Evolutionary conservation across 83 land plant genomes (phyloP), one percentile per base, ranked within the genome.

Genomic region (Picea mariana): DNA sequence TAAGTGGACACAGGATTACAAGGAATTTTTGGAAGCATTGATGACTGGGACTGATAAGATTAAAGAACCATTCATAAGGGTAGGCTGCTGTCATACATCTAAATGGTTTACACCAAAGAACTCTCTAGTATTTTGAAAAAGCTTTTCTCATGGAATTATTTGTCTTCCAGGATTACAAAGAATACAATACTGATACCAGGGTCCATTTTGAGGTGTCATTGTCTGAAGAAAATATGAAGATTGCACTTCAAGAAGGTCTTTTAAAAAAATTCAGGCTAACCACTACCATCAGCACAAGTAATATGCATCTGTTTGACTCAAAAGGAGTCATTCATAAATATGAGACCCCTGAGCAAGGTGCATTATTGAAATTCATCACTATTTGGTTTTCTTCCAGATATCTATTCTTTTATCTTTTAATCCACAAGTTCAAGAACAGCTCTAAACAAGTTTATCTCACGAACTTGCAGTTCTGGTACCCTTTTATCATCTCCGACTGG

Each of bases 231-330:
- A 94, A 89, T 52, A 85, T 98, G 96, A 87, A 82, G 26, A 77
- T 82, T 44, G 93, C 91, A 21, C 87, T 81, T 62, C 90, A 92
- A 66, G 99, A 98, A 81, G 99, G 99, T 47, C 73, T 98, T 26
- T 47, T 87, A 81, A 96, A 98, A 86, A 98, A 91, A 67, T 98
- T 98, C 79, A 96, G 91, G 90, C 87, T 98, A 16, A 94, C 99
- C 8, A 96, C 99, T 3, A 85, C 91, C 15, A 89, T 98, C 21
- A 93, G 97, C 85, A 98, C 99, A 49, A 94, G 91, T 69, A 98
- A 98, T 87, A 96, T 98, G 99, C 97, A 98, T 77, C 87, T 98
- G 44, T 98, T 98, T 87, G 99, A 98, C 84, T 38, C 94, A 27
- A 84, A 85, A 1, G 99, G 99, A 0, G 68, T 79, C 12, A 98